A percentile compares a stretch with the other conserved stretches of the same genome.
phyloP scores from a whole-genome alignment of 2,329 filamentous ascomycete species.

The Penicillium freii region DNA sequence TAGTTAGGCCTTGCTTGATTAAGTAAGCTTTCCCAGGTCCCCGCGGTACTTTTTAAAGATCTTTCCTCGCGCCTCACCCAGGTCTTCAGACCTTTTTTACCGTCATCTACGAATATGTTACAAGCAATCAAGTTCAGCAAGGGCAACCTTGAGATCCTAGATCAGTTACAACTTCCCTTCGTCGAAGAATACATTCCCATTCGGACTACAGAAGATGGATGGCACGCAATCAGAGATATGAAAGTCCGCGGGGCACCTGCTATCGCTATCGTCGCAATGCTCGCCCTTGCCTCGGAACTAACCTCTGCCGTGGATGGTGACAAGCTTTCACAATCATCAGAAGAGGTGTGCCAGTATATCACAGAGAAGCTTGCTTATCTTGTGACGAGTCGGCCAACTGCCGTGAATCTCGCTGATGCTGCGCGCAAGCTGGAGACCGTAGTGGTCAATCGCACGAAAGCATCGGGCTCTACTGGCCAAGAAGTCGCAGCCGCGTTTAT shows the following conservation, averaged over 20 bases:
- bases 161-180: constrained; percentile 63
- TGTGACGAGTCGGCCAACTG: constrained; percentile 84
- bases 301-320: constrained; percentile 42
- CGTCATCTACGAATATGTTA: constrained; percentile 48
- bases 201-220: constrained; percentile 57
- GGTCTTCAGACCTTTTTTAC: neutral
- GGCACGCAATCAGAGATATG: constrained; percentile 67
- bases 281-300: constrained; percentile 84
- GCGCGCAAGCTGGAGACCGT: constrained; percentile 72
- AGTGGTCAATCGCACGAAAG: constrained; percentile 50
- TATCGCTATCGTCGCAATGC: constrained; percentile 94
- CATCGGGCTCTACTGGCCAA: constrained; percentile 35
- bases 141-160: constrained; percentile 59
- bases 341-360: constrained; percentile 67
- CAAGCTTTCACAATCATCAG: constrained; percentile 51
- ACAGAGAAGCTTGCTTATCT: constrained; percentile 78
- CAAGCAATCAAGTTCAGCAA: constrained; percentile 61
- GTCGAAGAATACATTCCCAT: constrained; percentile 57
- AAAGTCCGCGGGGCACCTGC: constrained; percentile 75
- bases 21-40: constrained; percentile 1
- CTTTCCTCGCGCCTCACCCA: neutral
- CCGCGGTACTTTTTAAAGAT: constrained; percentile 1
- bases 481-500: constrained; percentile 70
- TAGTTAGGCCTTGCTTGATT: neutral
- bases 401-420: constrained; percentile 90